phyloP scores from a whole-genome alignment of 495 filamentous ascomycete species.

The Penicillium taxi region DNA sequence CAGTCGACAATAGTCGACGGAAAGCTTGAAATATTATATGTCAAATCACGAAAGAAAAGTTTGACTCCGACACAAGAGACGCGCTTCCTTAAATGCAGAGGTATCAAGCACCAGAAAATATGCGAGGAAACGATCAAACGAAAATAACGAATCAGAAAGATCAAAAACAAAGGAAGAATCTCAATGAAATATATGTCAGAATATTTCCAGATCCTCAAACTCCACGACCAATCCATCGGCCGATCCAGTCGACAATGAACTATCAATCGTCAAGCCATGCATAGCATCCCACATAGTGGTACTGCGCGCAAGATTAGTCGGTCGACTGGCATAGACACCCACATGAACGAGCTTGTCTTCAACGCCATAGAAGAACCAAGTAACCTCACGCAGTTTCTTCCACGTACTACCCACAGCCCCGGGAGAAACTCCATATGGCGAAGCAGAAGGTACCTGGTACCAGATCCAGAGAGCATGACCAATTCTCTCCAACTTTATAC shows the following conservation, averaged over 20 bases:
- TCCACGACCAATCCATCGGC: constrained; percentile 44
- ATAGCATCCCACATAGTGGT: constrained; percentile 38
- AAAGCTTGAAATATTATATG: too few species aligned
- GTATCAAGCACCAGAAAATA: constrained; percentile 17
- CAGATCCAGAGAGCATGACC: constrained; percentile 51
- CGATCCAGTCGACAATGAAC: constrained; percentile 16
- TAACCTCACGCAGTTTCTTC: constrained; percentile 53
- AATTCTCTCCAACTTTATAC: constrained; percentile 52
- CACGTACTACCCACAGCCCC: constrained; percentile 39
- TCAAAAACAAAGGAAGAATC: constrained; percentile 5
- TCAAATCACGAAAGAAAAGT: not conserved
- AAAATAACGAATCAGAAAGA: too few species aligned
- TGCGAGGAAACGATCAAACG: too few species aligned
- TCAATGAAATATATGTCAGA: constrained; percentile 21
- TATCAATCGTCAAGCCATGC: constrained; percentile 29
- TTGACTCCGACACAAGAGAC: constrained; percentile 16
- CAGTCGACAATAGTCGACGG: too few species aligned
- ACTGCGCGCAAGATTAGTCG: constrained; percentile 30
- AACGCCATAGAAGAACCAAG: constrained; percentile 54
- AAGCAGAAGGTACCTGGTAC: constrained; percentile 41
- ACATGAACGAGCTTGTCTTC: constrained; percentile 52
- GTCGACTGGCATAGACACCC: constrained; percentile 50
- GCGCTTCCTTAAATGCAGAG: constrained; percentile 21
- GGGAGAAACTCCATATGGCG: constrained; percentile 29
- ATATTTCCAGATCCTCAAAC: constrained; percentile 52